Conservation (phyloP, 176 grass and related monocot genomes). For the Puccinellia tenuiflora region DNA sequence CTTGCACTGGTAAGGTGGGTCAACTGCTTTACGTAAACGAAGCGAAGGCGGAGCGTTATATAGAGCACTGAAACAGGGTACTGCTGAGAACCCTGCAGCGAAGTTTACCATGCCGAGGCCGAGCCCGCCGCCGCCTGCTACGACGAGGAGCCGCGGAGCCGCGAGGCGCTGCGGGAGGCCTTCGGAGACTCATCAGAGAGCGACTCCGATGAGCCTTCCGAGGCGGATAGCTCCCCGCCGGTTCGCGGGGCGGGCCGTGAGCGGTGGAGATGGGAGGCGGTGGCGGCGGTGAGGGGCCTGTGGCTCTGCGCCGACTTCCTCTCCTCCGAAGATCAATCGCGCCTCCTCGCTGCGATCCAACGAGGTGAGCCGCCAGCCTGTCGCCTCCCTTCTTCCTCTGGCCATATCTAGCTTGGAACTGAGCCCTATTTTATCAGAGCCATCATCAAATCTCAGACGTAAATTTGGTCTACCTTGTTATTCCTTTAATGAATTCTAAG, state of each 20-base stretch:
- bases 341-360: constrained; percentile 39
- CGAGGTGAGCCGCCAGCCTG: constrained; percentile 11
- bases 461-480: neutral
- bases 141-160: constrained; percentile 1
- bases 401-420: neutral
- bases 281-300: constrained; percentile 35
- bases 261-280: constrained; percentile 36
- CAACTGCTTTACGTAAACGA: too few relatives aligned
- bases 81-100: neutral
- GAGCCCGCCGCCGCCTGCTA: neutral
- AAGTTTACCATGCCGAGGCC: neutral
- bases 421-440: neutral
- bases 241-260: neutral
- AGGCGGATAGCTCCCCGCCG: neutral
- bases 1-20: too few relatives aligned
- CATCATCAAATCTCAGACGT: constrained; percentile 6
- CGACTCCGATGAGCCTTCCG: neutral
- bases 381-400: neutral
- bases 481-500: neutral
- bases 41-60: neutral
- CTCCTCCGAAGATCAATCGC: constrained; percentile 30
- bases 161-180: constrained; percentile 32
- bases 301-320: constrained; percentile 60
- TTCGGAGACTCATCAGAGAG: constrained; percentile 54
- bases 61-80: too few relatives aligned